Evolutionary conservation across 108 stramenopile species (phyloP), one percentile per base, ranked within the genome.

Genomic region (Fragilaria crotonensis): DNA sequence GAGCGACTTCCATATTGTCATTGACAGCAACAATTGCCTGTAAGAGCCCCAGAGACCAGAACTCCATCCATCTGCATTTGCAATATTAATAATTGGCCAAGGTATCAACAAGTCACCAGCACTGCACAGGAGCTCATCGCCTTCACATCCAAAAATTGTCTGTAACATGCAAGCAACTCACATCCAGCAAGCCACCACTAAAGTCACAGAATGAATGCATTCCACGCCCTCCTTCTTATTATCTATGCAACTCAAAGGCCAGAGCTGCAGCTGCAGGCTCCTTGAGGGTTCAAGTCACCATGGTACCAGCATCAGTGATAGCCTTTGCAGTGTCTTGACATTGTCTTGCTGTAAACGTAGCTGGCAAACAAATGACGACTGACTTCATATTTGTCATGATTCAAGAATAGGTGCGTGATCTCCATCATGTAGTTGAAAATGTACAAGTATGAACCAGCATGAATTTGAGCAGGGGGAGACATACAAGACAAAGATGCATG

Each of bases 161-260:
- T 25, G 89, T 76, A 23, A 98, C 88, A 57, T 93, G 95, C 33
- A 98, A 50, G 2, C 97, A 41, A 9, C 88, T 89, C 52, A 98
- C 88, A 71, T 97, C 97, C 32, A 98, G 74, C 4, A 96, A 97
- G 21, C 97, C 97, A 28, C 97, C 97, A 25, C 96, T 96, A 74
- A 97, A 95, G 61, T 98, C 97, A 73, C 95, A 98, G 3, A 98
- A 96, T 97, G 68, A 44, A 98, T 94, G 75, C 92, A 87, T 65
- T 97, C 86, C 3, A 98, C 93, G 51, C 93, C 82, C 22, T 79
- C 76, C 44, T 96, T 95, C 57, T 83, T 90, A n/a, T n/a, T n/a
- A n/a, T n/a, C n/a, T n/a, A 59, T 97, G 89, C 60, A 98, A 72
- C 5, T 94, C 96, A 57, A 96, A 98, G 3, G 97, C 97, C 60